Base-by-base conservation (phyloP, 1,284 basidiomycete genomes). In the Afroboletus lepidellus region DNA sequence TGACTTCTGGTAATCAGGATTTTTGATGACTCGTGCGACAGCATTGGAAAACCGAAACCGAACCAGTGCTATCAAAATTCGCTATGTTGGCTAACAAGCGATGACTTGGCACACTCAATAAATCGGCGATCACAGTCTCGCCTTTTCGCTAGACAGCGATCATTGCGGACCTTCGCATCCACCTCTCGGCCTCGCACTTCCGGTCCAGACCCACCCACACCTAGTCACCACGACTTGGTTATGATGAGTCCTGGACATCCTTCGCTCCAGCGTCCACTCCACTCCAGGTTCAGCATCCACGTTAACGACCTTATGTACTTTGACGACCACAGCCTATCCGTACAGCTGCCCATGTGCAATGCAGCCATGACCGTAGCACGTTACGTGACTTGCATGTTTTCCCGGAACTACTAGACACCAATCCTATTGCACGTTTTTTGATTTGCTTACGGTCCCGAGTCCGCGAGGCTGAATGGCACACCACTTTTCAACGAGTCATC, bases 21-120 rank as follows among this genome's bases (percentile, higher is more conserved):
- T 37, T n/a, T 51, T 29, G 21, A 53, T 56, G 21, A 54, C 53
- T 18, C 39, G 42, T 33, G 18, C 16, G 44, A 37, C 43, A 89
- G 87, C 86, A 24, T 69, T 87, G 27, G 87, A 89, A 73, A 75
- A 79, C 49, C 83, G 85, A 50, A 83, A 76, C 62, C 81, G 84
- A 46, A 72, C 74, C 34, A 78, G 78, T 44, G 82, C 77, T 9
- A 83, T 87, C 73, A 89, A 87, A 71, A 83, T 89, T 66, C 83
- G 86, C 45, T 84, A 83, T 62, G 77, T 82, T 66, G 84, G 84
- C 65, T 87, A 71, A 70, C 56, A 41, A 5, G 50, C 47, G 41
- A 41, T 57, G 65, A 25, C 24, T 34, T 38, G 46, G 54, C 48
- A 37, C 53, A 57, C 55, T 53, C 50, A 53, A 53, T 48, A 57